These are phyloP conservation scores for Alloteropsis angusta DNA, from an alignment of 202 grass and related monocot species.

Conservation along the genomic window DNA sequence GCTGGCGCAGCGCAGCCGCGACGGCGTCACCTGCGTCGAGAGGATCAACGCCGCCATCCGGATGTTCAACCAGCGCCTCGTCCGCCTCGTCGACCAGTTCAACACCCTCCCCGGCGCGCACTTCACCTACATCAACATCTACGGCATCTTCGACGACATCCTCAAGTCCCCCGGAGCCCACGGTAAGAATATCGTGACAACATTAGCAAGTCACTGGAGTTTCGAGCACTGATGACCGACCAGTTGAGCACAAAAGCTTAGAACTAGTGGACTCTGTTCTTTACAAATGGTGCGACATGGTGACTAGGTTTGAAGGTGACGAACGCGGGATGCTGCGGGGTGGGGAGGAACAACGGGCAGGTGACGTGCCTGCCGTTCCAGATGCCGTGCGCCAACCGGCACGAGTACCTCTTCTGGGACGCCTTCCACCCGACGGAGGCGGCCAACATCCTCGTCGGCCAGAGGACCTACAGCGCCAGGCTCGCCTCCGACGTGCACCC, in stretches of 20 bases:
- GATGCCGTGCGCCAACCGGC: conserved; percentile 53
- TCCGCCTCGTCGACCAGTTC: conserved; percentile 43
- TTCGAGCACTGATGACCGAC: too few species aligned
- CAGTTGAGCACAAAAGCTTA: too few species aligned
- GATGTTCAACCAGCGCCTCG: conserved; percentile 63
- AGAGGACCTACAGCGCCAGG: conserved; percentile 49
- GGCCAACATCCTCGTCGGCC: conserved; percentile 54
- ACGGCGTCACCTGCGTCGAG: conserved; percentile 56
- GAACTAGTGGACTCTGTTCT: too few species aligned
- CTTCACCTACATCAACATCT: conserved; percentile 75
- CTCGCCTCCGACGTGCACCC: conserved; percentile 63
- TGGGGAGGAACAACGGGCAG: conserved; percentile 93
- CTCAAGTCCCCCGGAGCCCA: conserved; percentile 23
- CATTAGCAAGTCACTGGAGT: too few species aligned
- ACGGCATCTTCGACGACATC: conserved; percentile 71
- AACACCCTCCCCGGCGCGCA: conserved; percentile 59
- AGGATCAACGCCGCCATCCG: conserved; percentile 48
- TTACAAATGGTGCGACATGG: too few species aligned
- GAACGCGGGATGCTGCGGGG: conserved; percentile 67
- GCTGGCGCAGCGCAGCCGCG: conserved; percentile 60
- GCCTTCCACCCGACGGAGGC: conserved; percentile 83
- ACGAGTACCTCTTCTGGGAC: conserved; percentile 80
- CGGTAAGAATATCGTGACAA: too few species aligned
- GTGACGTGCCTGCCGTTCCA: conserved; percentile 89
- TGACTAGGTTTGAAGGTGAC: conserved; percentile 45